These are phyloP conservation scores for Teunomyces lycoperdinae DNA, from an alignment of 805 yeast genomes.

Conservation along the genomic window DNA sequence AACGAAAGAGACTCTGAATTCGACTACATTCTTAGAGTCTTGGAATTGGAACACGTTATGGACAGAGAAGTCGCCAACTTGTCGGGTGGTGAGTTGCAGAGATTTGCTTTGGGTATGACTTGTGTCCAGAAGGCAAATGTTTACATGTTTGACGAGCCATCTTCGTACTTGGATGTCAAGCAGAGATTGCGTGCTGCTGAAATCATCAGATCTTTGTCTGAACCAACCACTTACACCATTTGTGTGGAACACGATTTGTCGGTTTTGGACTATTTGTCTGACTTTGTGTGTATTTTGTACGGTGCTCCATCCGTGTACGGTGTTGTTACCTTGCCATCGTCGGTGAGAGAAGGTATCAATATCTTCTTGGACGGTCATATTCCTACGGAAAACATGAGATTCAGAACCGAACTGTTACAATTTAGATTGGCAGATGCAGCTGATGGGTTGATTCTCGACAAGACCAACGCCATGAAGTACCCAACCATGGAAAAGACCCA, in stretches of 20 bases:
- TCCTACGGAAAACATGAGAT: slow-evolving; percentile 94
- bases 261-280: slow-evolving; percentile 94
- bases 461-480: slow-evolving; percentile 72
- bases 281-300: slow-evolving; percentile 91
- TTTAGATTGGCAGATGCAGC: slow-evolving; percentile 89
- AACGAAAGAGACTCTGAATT: slow-evolving; percentile 68
- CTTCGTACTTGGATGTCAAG: slow-evolving; percentile 96
- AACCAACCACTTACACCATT: slow-evolving; percentile 78
- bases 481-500: slow-evolving; percentile 87
- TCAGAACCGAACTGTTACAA: slow-evolving; percentile 93
- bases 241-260: slow-evolving; percentile 99
- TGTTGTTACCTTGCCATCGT: slow-evolving; percentile 93
- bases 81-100: slow-evolving; percentile 98
- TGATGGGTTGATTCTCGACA: slow-evolving; percentile 72
- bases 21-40: slow-evolving; percentile 60
- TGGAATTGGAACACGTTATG: slow-evolving; percentile 75
- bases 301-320: slow-evolving; percentile 99
- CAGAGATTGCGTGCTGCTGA: slow-evolving; percentile 98
- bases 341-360: slow-evolving; percentile 98
- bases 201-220: slow-evolving; percentile 82
- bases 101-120: slow-evolving; percentile 97
- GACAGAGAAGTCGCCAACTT: slow-evolving; percentile 85
- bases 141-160: slow-evolving; percentile 99
- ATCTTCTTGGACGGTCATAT: slow-evolving; percentile 98
- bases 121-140: slow-evolving; percentile 94